A percentile compares a stretch with the other conserved stretches of the same genome.
These are phyloP conservation scores for Cladosporium sp. DNA, from an alignment of 2,329 filamentous ascomycete species.

Conservation along the genomic window DNA sequence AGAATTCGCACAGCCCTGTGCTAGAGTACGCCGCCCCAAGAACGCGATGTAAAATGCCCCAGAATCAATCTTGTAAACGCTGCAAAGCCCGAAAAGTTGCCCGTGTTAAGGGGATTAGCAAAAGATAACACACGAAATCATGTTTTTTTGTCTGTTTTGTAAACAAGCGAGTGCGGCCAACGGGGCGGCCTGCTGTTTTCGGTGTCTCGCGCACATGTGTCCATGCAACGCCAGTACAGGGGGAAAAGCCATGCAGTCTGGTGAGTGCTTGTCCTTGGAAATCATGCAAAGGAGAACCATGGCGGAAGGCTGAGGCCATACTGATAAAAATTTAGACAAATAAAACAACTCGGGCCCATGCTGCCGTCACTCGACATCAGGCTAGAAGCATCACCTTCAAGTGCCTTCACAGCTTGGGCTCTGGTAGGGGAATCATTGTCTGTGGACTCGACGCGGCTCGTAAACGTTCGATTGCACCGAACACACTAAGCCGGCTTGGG, in stretches of 20 bases:
- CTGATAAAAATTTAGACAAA: background rate
- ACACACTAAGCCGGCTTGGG: conserved; percentile 48
- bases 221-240: background rate
- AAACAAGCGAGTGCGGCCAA: background rate
- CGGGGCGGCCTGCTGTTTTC: background rate
- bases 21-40: background rate
- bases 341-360: background rate
- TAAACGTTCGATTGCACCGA: background rate
- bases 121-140: background rate
- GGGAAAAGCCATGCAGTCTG: background rate
- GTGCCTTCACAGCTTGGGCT: background rate
- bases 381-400: conserved; percentile 15
- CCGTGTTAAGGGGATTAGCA: background rate
- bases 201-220: background rate
- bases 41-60: background rate
- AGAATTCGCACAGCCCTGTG: background rate
- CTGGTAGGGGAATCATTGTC: background rate
- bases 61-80: background rate
- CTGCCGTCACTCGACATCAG: background rate
- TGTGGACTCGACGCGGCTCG: background rate
- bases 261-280: background rate
- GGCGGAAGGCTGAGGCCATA: no score
- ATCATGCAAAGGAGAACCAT: background rate
- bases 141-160: background rate
- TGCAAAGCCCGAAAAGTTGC: background rate